Evolutionary conservation across 371 early-diverging fungal species (phyloP).

Genomic region (Mortierella sp.): DNA sequence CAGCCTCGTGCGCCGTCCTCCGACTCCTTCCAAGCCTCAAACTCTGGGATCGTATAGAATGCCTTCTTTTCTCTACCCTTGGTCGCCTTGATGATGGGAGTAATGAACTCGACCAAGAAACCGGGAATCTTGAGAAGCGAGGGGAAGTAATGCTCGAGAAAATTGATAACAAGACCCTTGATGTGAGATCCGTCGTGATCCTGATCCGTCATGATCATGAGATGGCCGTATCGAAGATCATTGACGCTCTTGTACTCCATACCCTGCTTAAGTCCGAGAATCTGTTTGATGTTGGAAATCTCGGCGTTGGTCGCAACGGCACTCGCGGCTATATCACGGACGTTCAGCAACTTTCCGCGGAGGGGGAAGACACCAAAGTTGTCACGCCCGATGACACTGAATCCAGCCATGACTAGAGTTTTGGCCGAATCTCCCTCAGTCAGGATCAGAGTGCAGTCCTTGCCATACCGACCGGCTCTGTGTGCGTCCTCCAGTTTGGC

Average conservation of each 20-base stretch:
- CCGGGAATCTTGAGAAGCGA: constrained; percentile 94
- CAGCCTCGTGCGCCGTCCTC: constrained; percentile 80
- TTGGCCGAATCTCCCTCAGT: constrained; percentile 99
- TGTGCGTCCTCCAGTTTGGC: constrained; percentile 99
- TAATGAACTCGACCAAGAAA: constrained; percentile 99
- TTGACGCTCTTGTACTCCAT: constrained; percentile 83
- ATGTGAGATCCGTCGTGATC: constrained; percentile 99
- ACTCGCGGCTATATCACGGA: constrained; percentile 91
- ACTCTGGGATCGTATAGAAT: constrained; percentile 99
- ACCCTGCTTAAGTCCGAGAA: constrained; percentile 97
- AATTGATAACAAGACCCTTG: constrained; percentile 99
- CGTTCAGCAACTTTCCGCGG: constrained; percentile 99
- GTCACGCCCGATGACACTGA: constrained; percentile 96
- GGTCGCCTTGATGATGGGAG: constrained; percentile 95
- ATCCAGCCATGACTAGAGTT: constrained; percentile 94
- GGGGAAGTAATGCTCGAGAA: constrained; percentile 98
- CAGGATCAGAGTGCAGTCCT: constrained; percentile 96
- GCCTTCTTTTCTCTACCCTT: constrained; percentile 73
- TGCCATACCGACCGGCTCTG: constrained; percentile 88
- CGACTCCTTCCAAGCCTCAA: constrained; percentile 89
- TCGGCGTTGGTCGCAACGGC: constrained; percentile 94
- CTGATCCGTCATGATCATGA: constrained; percentile 99
- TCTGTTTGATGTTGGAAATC: constrained; percentile 94
- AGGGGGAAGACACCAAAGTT: constrained; percentile 98
- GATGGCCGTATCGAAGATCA: constrained; percentile 95